phyloP scores from a whole-genome alignment of 2,329 filamentous ascomycete species.

The Alternaria rosae region DNA sequence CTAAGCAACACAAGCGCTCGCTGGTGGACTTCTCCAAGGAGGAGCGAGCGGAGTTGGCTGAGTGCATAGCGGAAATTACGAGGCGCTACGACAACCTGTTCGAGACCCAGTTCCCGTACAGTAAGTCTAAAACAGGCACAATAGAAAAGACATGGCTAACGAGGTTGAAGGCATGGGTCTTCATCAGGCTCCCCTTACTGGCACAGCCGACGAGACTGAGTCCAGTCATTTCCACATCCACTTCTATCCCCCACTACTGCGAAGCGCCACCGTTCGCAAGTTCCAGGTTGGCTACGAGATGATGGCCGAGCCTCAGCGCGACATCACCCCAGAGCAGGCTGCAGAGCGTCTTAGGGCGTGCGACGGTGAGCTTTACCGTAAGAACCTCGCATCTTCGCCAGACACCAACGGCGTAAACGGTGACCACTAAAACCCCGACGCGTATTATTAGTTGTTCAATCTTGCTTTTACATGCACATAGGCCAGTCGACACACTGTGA shows the following conservation, averaged over 20 bases:
- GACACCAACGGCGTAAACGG: conserved; percentile 27
- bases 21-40: conserved; percentile 79
- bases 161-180: conserved; percentile 76
- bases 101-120: conserved; percentile 96
- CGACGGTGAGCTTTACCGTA: conserved; percentile 84
- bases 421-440: not conserved
- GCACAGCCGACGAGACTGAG: conserved; percentile 82
- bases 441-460: not conserved
- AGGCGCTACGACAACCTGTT: conserved; percentile 96
- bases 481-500: not conserved
- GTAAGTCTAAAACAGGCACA: conserved; percentile 55
- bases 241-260: conserved; percentile 92
- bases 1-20: conserved; percentile 82
- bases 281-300: conserved; percentile 97
- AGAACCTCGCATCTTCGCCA: conserved; percentile 49
- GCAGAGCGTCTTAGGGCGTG: conserved; percentile 77
- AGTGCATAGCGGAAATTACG: conserved; percentile 86
- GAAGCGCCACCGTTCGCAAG: conserved; percentile 92
- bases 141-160: conserved; percentile 11
- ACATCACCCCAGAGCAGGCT: conserved; percentile 97
- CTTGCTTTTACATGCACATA: not conserved
- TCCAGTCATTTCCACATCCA: conserved; percentile 94
- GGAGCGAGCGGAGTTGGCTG: conserved; percentile 78
- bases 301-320: conserved; percentile 95
- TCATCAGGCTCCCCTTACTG: conserved; percentile 90